These are phyloP conservation scores for Crithidia mellificae DNA, from an alignment of 208 protist species.

Conservation along the genomic window DNA sequence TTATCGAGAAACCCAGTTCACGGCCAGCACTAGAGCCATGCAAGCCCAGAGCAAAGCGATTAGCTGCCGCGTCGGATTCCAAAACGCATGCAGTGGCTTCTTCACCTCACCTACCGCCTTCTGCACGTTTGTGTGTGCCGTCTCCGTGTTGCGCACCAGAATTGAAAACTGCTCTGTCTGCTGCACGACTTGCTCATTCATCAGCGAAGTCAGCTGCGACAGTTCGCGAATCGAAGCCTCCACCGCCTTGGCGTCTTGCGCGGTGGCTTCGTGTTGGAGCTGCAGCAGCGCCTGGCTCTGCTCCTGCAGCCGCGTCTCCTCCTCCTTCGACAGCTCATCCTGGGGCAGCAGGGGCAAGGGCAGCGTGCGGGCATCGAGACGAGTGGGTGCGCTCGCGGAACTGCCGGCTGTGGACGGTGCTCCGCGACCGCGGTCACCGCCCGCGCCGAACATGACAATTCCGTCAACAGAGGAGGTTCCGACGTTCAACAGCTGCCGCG, in stretches of 20 bases:
- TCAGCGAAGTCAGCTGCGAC: constrained; percentile 84
- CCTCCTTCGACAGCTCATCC: constrained; percentile 39
- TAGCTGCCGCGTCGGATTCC: constrained; percentile 77
- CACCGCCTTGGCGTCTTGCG: constrained; percentile 69
- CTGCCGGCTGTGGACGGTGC: not conserved
- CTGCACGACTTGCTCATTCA: constrained; percentile 80
- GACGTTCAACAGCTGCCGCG: constrained; percentile 26
- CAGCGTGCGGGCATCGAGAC: not conserved
- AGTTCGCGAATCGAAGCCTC: constrained; percentile 81
- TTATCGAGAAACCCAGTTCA: constrained; percentile 49
- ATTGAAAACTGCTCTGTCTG: constrained; percentile 87
- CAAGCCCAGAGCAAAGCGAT: constrained; percentile 77
- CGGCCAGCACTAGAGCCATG: constrained; percentile 51
- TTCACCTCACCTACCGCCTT: constrained; percentile 68
- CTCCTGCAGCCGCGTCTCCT: constrained; percentile 43
- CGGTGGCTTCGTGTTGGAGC: constrained; percentile 51
- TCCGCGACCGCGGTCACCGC: not conserved
- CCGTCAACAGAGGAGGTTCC: constrained; percentile 11
- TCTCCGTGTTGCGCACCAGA: constrained; percentile 70
- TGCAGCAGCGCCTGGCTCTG: constrained; percentile 54
- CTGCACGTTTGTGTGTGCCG: constrained; percentile 57
- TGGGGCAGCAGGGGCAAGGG: constrained; percentile 4
- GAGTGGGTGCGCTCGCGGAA: not conserved
- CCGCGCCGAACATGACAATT: constrained; percentile 2
- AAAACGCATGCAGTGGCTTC: constrained; percentile 55